phyloP scores from a whole-genome alignment of 306 rosid genomes.

The Nissolia schottii region DNA sequence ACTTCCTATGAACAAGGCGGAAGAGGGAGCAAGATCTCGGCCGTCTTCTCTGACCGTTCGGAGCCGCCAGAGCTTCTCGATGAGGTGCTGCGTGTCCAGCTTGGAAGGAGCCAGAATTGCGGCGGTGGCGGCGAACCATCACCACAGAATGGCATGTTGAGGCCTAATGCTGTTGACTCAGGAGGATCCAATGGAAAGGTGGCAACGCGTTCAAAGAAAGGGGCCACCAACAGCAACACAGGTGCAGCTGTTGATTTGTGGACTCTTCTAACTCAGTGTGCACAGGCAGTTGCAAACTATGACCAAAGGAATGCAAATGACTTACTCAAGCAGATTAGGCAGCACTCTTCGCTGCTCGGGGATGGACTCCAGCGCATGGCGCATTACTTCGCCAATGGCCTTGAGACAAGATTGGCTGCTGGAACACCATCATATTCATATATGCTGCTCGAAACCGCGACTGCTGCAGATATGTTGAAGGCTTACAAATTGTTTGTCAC shows the following conservation, averaged over 20 bases:
- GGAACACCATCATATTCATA: conserved; percentile 36
- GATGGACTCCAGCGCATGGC: conserved; percentile 67
- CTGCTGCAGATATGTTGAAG: conserved; percentile 54
- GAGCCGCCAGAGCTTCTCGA: conserved; percentile 40
- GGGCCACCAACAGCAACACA: not conserved
- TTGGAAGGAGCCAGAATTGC: not conserved
- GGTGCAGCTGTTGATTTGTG: conserved; percentile 47
- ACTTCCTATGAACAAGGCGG: conserved; percentile 25
- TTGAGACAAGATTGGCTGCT: conserved; percentile 55
- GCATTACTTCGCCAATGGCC: conserved; percentile 63
- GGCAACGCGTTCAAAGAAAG: conserved; percentile 36
- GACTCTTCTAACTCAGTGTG: conserved; percentile 65
- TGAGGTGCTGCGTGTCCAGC: conserved; percentile 31
- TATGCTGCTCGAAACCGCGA: conserved; percentile 11
- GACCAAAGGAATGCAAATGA: conserved; percentile 60
- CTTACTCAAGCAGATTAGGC: conserved; percentile 53
- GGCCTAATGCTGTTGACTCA: conserved; percentile 7
- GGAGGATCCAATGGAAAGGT: conserved; percentile 24
- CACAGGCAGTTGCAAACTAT: conserved; percentile 61
- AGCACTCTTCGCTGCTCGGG: conserved; percentile 51
- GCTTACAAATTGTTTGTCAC: conserved; percentile 49
- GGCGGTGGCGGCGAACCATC: not conserved
- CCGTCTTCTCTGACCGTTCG: conserved; percentile 21
- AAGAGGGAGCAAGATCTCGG: conserved; percentile 45
- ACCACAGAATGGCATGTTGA: conserved; percentile 9